These are phyloP conservation scores for Sonneratia alba DNA, from an alignment of 345 rosid genomes.

Conservation along the genomic window DNA sequence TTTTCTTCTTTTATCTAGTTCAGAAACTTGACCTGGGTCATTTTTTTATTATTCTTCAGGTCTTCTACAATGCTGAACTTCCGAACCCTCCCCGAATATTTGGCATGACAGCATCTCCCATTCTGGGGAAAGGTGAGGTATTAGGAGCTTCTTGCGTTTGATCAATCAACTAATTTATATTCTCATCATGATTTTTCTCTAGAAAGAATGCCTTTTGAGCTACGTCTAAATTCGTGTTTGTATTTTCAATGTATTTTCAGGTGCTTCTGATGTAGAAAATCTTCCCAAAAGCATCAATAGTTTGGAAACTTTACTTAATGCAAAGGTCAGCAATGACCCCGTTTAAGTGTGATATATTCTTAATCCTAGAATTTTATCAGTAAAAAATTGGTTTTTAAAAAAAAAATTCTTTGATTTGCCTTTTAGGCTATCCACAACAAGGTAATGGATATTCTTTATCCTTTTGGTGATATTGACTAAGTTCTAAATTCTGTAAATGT, in stretches of 20 bases:
- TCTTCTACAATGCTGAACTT: slow-evolving; percentile 45
- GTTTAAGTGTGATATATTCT: slow-evolving; percentile 8
- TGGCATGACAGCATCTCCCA: slow-evolving; percentile 98
- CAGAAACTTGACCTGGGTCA: slow-evolving; percentile 13
- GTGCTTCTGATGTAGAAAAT: slow-evolving; percentile 56
- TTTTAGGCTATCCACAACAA: not conserved
- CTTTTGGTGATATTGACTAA: not conserved
- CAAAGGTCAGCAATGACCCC: slow-evolving; percentile 54
- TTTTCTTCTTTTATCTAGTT: not conserved
- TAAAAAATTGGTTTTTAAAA: no score
- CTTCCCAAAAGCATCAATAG: slow-evolving; percentile 78
- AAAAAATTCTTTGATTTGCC: no score
- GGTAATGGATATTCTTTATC: not conserved
- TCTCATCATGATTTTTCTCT: not conserved
- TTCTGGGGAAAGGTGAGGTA: slow-evolving; percentile 78
- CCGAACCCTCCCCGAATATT: slow-evolving; percentile 65
- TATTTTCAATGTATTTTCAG: slow-evolving; percentile 24
- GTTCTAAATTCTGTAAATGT: not conserved
- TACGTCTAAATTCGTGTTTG: not conserved
- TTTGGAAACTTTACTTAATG: slow-evolving; percentile 79
- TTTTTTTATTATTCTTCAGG: slow-evolving; percentile 35
- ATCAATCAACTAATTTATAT: not conserved
- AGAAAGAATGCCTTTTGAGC: not conserved
- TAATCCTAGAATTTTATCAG: slow-evolving; percentile 3
- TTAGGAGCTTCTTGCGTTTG: not conserved